Conservation (phyloP, 164 flowering plant species). For the Macadamia tetraphylla region DNA sequence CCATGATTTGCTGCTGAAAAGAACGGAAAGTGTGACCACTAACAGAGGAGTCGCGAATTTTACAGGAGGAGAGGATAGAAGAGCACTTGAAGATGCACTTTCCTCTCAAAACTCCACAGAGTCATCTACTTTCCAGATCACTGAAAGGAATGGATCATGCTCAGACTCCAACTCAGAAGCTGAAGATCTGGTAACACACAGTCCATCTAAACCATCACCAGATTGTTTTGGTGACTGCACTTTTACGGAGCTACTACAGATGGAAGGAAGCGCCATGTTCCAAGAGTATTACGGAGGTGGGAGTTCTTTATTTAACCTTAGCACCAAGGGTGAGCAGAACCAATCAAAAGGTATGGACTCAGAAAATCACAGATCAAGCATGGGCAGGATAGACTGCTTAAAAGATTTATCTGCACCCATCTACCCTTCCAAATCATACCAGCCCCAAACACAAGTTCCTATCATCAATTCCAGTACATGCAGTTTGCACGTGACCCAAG, state of each 20-base stretch:
- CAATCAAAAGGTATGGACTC: conserved; percentile 12
- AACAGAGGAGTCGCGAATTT: conserved; percentile 19
- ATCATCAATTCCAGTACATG: conserved; percentile 18
- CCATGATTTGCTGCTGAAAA: conserved; percentile 10
- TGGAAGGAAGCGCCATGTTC: conserved; percentile 19
- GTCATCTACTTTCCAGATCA: conserved; percentile 9
- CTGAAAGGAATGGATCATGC: conserved; percentile 34
- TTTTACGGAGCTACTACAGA: conserved; percentile 22
- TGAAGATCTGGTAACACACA: conserved; percentile 31
- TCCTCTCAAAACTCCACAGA: conserved; percentile 33
- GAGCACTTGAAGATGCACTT: conserved; percentile 33
- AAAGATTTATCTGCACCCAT: conserved; percentile 7
- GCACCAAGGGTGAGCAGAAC: conserved; percentile 7
- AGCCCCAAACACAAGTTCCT: conserved; percentile 8
- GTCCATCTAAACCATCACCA: conserved; percentile 3
- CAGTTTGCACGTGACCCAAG: conserved; percentile 9
- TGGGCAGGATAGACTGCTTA: conserved; percentile 8
- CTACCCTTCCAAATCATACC: conserved; percentile 6
- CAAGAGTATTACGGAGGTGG: conserved; percentile 24
- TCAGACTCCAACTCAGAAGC: conserved; percentile 56
- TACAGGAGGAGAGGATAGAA: conserved; percentile 17
- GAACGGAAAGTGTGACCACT: conserved; percentile 1
- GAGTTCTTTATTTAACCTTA: conserved; percentile 13
- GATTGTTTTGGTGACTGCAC: conserved; percentile 6
- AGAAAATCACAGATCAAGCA: conserved; percentile 3